Base-by-base conservation (phyloP, 78 protist species). In the Mastigamoeba balamuthi region DNA sequence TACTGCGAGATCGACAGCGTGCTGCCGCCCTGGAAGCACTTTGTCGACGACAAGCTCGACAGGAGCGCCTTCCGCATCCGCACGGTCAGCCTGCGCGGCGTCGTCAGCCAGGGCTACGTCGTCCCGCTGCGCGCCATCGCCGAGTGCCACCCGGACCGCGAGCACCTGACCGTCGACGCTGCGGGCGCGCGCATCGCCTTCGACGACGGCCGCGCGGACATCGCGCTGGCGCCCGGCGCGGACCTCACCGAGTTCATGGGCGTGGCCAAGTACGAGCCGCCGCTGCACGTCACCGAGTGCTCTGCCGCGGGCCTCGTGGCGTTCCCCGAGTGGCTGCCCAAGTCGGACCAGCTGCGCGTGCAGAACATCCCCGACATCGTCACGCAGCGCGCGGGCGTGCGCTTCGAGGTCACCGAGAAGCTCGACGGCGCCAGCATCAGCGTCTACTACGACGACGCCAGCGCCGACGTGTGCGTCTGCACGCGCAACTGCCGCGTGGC, bases 391-490 rank as follows among this genome's bases (percentile, higher is more conserved):
- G 40, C 35, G 3, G 77, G 78, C 2, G 65, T 81, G 28, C 40
- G 36, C n/a, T 86, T 77, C 66, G 85, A 86, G 6, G 76, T 86
- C 0, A 80, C 91, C 1, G 91, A 86, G 27, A 86, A 86, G 75
- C 30, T 86, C 25, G 91, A 86, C 6, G 91, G 91, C n/a, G 52
- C 87, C 1, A 74, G 82, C 0, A 63, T 81, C 41, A 81, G 85
- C 0, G 74, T 30, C 38, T 80, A 48, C 65, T 69, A 69, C 48
- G 6, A 74, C 69, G n/a, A 66, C 69, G 7, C n/a, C 1, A 43
- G 70, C 4, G 80, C 72, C 5, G 27, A 67, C 8, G 40, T 9
- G 30, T 75, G 85, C 28, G 48, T 81, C n/a, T 78, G 86, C 28
- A 75, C 86, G 53, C 58, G 91, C 23, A 86, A 86, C 43, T 64